Conservation (phyloP, 306 rosid genomes). For the Pyrus betulifolia region DNA sequence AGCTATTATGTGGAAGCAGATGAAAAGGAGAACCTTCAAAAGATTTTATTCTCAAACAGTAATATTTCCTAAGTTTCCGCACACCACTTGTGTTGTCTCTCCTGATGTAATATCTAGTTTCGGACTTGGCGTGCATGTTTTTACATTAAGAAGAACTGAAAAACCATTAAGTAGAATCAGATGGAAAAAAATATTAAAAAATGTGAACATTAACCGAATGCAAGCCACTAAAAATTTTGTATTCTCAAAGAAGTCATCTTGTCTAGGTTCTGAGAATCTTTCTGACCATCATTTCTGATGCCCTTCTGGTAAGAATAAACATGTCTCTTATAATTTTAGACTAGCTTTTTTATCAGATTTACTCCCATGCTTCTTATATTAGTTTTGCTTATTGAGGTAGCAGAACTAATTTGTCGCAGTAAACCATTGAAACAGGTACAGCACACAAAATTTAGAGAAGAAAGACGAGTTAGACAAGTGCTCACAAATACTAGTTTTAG, state of each 20-base stretch:
- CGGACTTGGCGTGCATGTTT: not conserved
- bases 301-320: not conserved
- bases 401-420: not conserved
- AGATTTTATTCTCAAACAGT: no score
- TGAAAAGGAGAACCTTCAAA: not conserved
- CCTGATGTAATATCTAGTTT: not conserved
- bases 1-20: not conserved
- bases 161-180: no score
- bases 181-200: no score
- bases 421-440: not conserved
- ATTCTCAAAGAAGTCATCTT: not conserved
- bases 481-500: not conserved
- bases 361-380: not conserved
- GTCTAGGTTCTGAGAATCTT: not conserved
- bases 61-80: not conserved
- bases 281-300: not conserved
- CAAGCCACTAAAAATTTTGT: no score
- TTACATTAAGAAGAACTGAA: not conserved
- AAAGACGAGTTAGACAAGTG: not conserved
- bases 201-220: no score
- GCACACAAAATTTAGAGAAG: not conserved
- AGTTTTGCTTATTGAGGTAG: not conserved
- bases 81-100: not conserved
- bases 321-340: not conserved
- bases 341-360: not conserved